These are phyloP conservation scores for Fusarium humuli DNA, from an alignment of 2,329 filamentous ascomycete species.

Conservation along the genomic window DNA sequence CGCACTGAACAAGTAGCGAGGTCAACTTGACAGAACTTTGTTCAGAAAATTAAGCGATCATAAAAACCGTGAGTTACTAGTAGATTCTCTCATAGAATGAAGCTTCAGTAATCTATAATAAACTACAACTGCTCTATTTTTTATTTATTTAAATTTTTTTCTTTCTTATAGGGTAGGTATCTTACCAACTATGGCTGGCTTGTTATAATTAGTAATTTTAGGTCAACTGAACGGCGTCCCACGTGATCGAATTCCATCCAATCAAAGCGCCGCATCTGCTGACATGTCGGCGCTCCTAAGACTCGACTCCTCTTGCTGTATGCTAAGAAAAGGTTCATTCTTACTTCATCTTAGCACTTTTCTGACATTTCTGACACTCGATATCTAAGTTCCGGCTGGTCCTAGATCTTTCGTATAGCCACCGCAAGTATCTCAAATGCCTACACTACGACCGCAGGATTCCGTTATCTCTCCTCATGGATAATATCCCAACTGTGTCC, in stretches of 20 bases:
- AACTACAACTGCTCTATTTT: rapidly evolving
- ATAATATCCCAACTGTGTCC: rapidly evolving
- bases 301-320: rapidly evolving
- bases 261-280: not conserved
- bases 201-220: rapidly evolving
- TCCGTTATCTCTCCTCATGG: rapidly evolving
- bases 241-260: not conserved
- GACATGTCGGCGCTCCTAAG: not conserved
- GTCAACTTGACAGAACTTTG: rapidly evolving
- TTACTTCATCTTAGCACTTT: not conserved
- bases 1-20: no score
- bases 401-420: rapidly evolving
- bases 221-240: no score
- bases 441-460: not conserved
- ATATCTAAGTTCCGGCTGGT: not conserved
- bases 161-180: rapidly evolving
- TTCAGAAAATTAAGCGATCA: rapidly evolving
- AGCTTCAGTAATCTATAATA: rapidly evolving
- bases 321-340: not conserved
- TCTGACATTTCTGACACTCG: not conserved
- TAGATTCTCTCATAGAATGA: rapidly evolving
- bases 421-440: not conserved
- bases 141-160: no score
- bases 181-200: no score
- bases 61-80: rapidly evolving